Evolutionary conservation across 805 yeast species (phyloP), one percentile per base, ranked within the genome.

Genomic region (Saccharomycopsis fibuligera): DNA sequence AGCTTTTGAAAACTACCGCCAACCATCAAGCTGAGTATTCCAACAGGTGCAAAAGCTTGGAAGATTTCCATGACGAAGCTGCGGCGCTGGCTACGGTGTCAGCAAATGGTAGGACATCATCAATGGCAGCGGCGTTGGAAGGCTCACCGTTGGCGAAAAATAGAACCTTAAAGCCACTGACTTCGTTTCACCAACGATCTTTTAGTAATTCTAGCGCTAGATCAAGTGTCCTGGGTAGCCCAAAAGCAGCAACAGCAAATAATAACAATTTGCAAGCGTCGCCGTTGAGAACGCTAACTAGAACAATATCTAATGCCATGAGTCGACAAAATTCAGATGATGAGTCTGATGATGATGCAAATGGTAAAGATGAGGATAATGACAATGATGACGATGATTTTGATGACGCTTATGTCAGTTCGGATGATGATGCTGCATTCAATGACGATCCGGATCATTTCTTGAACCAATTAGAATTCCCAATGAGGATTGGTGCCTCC

Each of bases 261-360:
- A 23, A 37, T 12, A 27, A 30, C 21, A 30, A 19, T 45, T 22
- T 35, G 9, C 46, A 41, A 35, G 41, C 48, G 10, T 40, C 49
- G 36, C 46, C 52, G 16, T 49, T 49, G 10, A 44, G 30, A 12
- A 19, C 31, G 8, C 8, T 49, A 3, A 46, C 49, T 8, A 35
- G 35, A 22, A 43, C 48, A 8, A 38, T 52, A 9, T 43, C 53
- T 5, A 45, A 47, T 40, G 55, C 42, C 14, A 39, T 52, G n/a
- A 49, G 54, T 27, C 27, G 51, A 14, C 51, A 52, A 35, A 49
- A 49, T 30, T 45, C 50, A 12, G 54, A 51, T 29, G 54, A 51
- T 37, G 54, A 50, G 27, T 42, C 22, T 23, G 30, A 35, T 19
- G 46, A n/a, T 27, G 46, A 47, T 17, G 41, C 41, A 10, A 33